Conservation (phyloP, 2,329 filamentous ascomycete species). For the Neofusicoccum sp. region DNA sequence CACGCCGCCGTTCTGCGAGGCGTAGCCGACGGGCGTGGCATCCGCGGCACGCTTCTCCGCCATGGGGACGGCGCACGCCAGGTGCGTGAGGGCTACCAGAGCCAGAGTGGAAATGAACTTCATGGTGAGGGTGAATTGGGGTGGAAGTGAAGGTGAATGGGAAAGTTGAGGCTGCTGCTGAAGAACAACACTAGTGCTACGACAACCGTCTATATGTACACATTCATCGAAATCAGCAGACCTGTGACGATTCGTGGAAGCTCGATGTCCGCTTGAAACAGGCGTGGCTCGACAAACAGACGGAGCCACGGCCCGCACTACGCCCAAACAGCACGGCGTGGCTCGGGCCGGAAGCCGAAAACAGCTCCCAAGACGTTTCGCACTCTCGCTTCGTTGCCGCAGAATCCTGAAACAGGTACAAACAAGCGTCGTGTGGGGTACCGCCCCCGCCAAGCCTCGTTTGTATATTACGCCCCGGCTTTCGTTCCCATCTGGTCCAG, state of each 20-base stretch:
- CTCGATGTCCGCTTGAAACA: constrained; percentile 3
- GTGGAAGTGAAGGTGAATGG: not conserved
- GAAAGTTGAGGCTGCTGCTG: constrained; percentile 14
- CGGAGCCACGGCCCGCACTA: constrained; percentile 11
- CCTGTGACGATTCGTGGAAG: constrained; percentile 13
- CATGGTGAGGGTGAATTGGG: not conserved
- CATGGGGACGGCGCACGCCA: constrained; percentile 13
- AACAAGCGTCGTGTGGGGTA: constrained; percentile 2
- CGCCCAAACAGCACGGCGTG: not conserved
- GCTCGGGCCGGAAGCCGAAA: not conserved
- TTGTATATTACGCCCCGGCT: not conserved
- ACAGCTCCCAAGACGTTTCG: not conserved
- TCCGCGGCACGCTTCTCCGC: constrained; percentile 18
- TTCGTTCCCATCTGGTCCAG: not conserved
- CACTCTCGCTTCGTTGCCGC: not conserved
- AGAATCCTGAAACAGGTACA: not conserved
- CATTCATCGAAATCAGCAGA: not conserved
- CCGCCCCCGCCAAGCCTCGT: constrained; percentile 2
- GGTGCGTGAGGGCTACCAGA: constrained; percentile 8
- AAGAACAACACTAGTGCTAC: not conserved
- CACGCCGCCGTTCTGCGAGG: constrained; percentile 51
- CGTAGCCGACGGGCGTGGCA: constrained; percentile 44
- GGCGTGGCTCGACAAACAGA: not conserved
- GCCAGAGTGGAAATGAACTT: constrained; percentile 13
- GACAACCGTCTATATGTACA: not conserved